These are phyloP conservation scores for Ajuga chamaepitys DNA, from an alignment of 257 asterid species.

Conservation along the genomic window DNA sequence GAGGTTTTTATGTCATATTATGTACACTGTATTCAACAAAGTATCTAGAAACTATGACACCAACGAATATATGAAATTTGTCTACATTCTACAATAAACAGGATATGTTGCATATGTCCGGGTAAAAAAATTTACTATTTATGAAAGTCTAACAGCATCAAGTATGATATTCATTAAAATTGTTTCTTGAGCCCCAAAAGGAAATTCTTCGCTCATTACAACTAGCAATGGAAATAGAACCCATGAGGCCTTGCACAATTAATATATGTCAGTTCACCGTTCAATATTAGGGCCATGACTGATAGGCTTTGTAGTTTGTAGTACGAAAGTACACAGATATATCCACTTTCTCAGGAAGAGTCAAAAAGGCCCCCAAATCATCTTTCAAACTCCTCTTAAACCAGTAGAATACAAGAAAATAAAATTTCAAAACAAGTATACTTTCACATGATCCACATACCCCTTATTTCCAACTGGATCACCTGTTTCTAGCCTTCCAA, in stretches of 20 bases:
- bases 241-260: background rate
- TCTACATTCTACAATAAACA: background rate
- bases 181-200: background rate
- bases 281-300: no score
- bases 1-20: background rate
- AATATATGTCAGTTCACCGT: background rate
- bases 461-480: background rate
- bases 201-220: background rate
- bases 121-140: background rate
- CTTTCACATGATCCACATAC: background rate
- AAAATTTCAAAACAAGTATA: slow-evolving; percentile 2
- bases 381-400: background rate
- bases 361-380: background rate
- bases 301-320: no score
- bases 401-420: background rate
- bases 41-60: background rate
- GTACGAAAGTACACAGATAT: background rate
- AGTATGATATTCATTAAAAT: background rate
- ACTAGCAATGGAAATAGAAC: background rate
- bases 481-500: background rate
- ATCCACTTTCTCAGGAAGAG: background rate
- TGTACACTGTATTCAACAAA: slow-evolving; percentile 1
- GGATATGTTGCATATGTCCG: background rate
- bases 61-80: slow-evolving; percentile 1
- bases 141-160: background rate